Evolutionary conservation across 2,329 filamentous ascomycete genomes (phyloP), one percentile per base, ranked within the genome.

Genomic region (Exophiala xenobiotica): DNA sequence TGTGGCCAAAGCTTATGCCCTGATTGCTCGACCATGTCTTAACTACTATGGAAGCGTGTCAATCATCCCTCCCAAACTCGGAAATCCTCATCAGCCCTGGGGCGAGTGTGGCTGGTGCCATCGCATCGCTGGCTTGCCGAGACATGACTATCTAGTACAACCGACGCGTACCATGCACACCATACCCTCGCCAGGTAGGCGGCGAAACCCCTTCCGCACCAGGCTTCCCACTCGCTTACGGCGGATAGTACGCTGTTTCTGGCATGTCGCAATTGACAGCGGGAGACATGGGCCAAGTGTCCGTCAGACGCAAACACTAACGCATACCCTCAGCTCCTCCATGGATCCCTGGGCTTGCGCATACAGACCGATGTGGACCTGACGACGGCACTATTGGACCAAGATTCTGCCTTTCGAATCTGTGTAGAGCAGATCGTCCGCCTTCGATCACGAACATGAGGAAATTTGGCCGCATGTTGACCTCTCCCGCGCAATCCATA

Each of bases 221-320:
- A 49, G 37, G 45, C 51, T 44, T 12, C 22, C 40, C 23, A 45
- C 23, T 53, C 51, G 46, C 38, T 45, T 24, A 31, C 48, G 35
- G 48, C 46, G 52, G 49, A 48, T 44, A 31, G 39, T 41, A 40
- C 22, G 19, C 38, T 40, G 19, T 40, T 40, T 23, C 38, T 40
- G 4, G 37, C 49, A 59, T 59, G 57, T 59, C 57, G 54, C 57
- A 56, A 59, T 59, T 56, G 51, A 56, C 50, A 50, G 53, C 57
- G 57, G 57, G 42, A 59, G 41, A 42, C 41, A 44, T 40, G 48
- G 58, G 50, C 55, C 48, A 58, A 56, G 51, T 51, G 47, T 53
- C 57, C 53, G 59, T 58, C 58, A 56, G 48, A 54, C 47, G 41
- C 53, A 52, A 51, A 56, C 26, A 40, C 57, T 57, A 60, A 54